Evolutionary conservation across 2,329 filamentous ascomycete genomes (phyloP).

Genomic region (Passalora sequoiae): DNA sequence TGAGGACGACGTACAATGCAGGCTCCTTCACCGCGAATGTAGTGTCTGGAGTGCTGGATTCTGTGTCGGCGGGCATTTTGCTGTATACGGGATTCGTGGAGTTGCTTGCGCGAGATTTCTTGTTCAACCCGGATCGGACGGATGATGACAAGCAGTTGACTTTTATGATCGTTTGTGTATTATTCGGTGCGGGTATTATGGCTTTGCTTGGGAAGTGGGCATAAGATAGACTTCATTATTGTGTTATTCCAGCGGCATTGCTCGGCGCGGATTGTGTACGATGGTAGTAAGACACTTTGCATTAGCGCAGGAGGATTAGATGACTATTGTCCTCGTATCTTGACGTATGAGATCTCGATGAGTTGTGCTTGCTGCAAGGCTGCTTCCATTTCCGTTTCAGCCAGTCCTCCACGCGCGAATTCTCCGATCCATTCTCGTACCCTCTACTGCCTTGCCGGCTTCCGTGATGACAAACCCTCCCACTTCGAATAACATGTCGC

Average conservation of each 20-base stretch:
- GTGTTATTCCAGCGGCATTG: background rate
- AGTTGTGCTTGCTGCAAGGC: no score
- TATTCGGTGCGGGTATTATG: slow-evolving; percentile 73
- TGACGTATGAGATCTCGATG: no score
- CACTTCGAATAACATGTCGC: no score
- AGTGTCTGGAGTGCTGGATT: slow-evolving; percentile 82
- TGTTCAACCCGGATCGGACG: slow-evolving; percentile 74
- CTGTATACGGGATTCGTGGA: slow-evolving; percentile 47
- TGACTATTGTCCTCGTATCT: no score
- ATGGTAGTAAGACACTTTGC: slow-evolving; percentile 1
- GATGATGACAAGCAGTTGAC: slow-evolving; percentile 82
- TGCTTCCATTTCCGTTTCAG: no score
- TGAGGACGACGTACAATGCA: slow-evolving; percentile 60
- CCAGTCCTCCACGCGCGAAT: no score
- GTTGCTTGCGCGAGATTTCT: slow-evolving; percentile 45
- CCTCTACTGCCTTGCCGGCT: no score
- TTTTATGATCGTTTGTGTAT: slow-evolving; percentile 84
- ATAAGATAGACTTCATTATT: no score
- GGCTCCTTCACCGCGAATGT: slow-evolving; percentile 61
- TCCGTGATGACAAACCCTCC: no score
- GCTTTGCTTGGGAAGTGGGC: slow-evolving; percentile 81
- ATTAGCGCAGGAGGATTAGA: no score
- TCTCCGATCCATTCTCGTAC: no score
- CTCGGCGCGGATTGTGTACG: background rate
- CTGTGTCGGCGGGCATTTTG: slow-evolving; percentile 81